Conservation (phyloP, 2,329 filamentous ascomycete genomes). For the Pseudogymnoascus pannorum region DNA sequence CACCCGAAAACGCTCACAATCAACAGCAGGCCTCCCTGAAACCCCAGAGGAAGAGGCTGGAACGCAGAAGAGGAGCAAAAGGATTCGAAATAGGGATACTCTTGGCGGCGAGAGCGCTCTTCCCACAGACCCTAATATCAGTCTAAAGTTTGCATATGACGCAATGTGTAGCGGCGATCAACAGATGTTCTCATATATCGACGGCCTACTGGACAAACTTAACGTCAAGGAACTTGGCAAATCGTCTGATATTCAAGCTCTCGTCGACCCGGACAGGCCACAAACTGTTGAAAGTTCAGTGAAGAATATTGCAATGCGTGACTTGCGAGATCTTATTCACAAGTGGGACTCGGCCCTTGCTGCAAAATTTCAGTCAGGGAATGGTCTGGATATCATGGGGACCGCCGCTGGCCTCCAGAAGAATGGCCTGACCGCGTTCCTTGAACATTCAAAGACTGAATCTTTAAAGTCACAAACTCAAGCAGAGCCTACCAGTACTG, state of each 20-base stretch:
- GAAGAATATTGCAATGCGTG: conserved; percentile 27
- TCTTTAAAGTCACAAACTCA: conserved; percentile 37
- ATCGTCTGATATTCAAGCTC: conserved; percentile 22
- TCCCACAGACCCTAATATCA: conserved; percentile 45
- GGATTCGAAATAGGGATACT: conserved; percentile 54
- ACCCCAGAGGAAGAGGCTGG: conserved; percentile 48
- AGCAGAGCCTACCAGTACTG: conserved; percentile 24
- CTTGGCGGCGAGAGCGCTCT: conserved; percentile 42
- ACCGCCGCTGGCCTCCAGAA: conserved; percentile 25
- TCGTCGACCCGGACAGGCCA: conserved; percentile 16
- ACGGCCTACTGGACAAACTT: conserved; percentile 22
- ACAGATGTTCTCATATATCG: conserved; percentile 25
- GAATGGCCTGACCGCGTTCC: conserved; percentile 49
- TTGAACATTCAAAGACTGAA: conserved; percentile 50
- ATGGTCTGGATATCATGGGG: conserved; percentile 28
- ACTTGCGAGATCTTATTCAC: conserved; percentile 31
- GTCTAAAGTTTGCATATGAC: conserved; percentile 33
- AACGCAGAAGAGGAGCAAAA: conserved; percentile 57
- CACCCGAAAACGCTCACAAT: conserved; percentile 56
- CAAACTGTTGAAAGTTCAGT: conserved; percentile 17
- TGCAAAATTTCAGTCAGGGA: conserved; percentile 25
- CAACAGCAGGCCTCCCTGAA: conserved; percentile 50
- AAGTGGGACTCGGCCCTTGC: conserved; percentile 34
- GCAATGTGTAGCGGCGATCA: conserved; percentile 21
- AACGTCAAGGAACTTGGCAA: conserved; percentile 26